Base-by-base conservation (phyloP, 2,329 filamentous ascomycete species). In the Cercospora berteroae region DNA sequence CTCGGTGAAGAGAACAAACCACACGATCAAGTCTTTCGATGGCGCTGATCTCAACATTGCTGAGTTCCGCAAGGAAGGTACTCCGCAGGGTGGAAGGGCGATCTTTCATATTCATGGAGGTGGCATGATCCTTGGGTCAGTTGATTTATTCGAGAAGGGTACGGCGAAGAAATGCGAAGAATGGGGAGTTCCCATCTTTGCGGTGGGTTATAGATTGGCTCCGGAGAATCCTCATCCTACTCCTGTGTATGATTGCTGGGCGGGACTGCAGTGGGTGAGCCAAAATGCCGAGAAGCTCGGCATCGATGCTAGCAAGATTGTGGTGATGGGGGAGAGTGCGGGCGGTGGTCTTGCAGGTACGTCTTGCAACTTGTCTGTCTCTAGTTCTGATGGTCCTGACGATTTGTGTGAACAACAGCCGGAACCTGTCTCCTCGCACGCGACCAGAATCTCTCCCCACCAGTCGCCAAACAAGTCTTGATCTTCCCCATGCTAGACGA, bases 401-500 rank as follows among this genome's bases (percentile, higher is more conserved):
- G 29, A 25, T 27, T 27, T 5, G 33, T 7, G 23, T 50, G 48
- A 27, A 55, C 20, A 60, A 57, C 50, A 61, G 73, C 71, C n/a
- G 73, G 65, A 5, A 44, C 68, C 6, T 64, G 69, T 10, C 58
- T 75, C 8, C 63, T 72, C 56, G 73, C 73, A n/a, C 69, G 73
- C 10, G 72, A 73, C 50, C 64, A 69, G 25, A 58, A 58, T 3
- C 50, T 74, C 10, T 60, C 50, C 5, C 72, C 71, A 20, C 64
- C 67, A 3, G 29, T 74, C 4, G 60, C 62, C 6, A 74, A 72
- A 60, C 78, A 82, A 72, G 75, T 84, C 60, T 75, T 84, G 6
- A 74, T 81, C 48, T 80, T 80, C 60, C 81, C 80, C 16, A 84
- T 84, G 82, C 74, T 84, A 6, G 82, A 84, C 69, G 80, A 84